phyloP scores from a whole-genome alignment of 257 asterid species.

The Capsicum pubescens region DNA sequence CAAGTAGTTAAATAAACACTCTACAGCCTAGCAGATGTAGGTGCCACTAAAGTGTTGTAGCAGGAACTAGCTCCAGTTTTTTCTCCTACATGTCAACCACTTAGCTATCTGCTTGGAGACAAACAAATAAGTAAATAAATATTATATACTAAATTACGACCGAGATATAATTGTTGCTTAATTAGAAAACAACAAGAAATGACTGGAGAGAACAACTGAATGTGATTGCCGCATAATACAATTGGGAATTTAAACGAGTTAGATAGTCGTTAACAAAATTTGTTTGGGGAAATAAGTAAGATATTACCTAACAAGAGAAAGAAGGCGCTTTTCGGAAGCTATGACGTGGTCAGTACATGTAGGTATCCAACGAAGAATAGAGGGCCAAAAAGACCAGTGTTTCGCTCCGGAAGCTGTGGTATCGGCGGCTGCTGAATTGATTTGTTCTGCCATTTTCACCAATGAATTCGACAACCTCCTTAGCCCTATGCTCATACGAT shows the following conservation, averaged over 20 bases:
- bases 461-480: conserved; percentile 42
- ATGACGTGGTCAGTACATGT: conserved; percentile 91
- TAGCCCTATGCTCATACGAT: conserved; percentile 49
- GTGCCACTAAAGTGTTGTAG: too few species aligned
- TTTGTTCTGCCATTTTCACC: conserved; percentile 69
- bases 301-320: conserved; percentile 65
- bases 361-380: conserved; percentile 83
- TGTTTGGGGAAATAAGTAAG: background rate
- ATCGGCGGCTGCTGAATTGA: conserved; percentile 44
- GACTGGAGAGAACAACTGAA: background rate
- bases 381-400: conserved; percentile 67
- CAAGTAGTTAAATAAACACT: background rate
- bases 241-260: background rate
- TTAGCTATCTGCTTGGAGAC: background rate
- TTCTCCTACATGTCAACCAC: conserved; percentile 13
- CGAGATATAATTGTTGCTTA: background rate
- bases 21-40: too few species aligned
- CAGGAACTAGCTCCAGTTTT: background rate
- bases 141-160: background rate
- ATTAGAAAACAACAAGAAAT: background rate
- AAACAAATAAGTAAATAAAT: background rate
- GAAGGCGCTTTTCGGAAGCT: conserved; percentile 87
- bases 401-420: conserved; percentile 33
- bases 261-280: too few species aligned
- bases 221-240: conserved; percentile 11